These are phyloP conservation scores for Venturia nashicola DNA, from an alignment of 2,329 filamentous ascomycete species.

Conservation along the genomic window DNA sequence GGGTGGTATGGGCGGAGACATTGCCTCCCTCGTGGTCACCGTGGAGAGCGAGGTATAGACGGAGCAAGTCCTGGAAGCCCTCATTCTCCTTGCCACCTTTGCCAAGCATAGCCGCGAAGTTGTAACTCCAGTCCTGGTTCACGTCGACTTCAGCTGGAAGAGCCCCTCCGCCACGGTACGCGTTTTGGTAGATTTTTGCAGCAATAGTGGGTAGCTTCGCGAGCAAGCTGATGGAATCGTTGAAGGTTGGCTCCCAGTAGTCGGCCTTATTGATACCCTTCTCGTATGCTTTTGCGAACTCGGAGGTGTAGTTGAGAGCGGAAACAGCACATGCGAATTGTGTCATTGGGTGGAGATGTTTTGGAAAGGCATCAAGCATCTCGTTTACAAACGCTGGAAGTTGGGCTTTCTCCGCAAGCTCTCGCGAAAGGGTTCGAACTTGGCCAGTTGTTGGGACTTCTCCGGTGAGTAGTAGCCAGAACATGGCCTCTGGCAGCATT, in stretches of 20 bases:
- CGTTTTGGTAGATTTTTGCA: constrained; percentile 93
- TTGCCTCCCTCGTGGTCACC: constrained; percentile 98
- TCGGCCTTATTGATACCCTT: constrained; percentile 85
- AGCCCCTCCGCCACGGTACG: constrained; percentile 61
- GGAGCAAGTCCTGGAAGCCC: constrained; percentile 88
- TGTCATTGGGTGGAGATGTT: constrained; percentile 92
- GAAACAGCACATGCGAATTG: constrained; percentile 93
- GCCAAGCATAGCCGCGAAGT: constrained; percentile 93
- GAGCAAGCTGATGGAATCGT: constrained; percentile 84
- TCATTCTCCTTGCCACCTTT: constrained; percentile 80
- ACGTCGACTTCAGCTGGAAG: constrained; percentile 66
- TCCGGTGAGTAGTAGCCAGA: constrained; percentile 94
- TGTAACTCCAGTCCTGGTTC: constrained; percentile 94
- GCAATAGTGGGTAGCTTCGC: constrained; percentile 95
- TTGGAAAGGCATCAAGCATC: constrained; percentile 83
- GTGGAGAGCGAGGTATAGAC: constrained; percentile 90
- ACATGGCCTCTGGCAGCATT: constrained; percentile 99
- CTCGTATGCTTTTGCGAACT: constrained; percentile 89
- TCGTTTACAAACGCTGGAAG: constrained; percentile 75
- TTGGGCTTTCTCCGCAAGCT: constrained; percentile 74
- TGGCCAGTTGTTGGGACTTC: constrained; percentile 76
- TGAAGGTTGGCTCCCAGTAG: constrained; percentile 98
- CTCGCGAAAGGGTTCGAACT: constrained; percentile 67
- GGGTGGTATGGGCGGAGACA: constrained; percentile 88
- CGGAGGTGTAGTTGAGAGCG: constrained; percentile 87